phyloP scores from a whole-genome alignment of 208 protist species.

The Leishmania tropica region DNA sequence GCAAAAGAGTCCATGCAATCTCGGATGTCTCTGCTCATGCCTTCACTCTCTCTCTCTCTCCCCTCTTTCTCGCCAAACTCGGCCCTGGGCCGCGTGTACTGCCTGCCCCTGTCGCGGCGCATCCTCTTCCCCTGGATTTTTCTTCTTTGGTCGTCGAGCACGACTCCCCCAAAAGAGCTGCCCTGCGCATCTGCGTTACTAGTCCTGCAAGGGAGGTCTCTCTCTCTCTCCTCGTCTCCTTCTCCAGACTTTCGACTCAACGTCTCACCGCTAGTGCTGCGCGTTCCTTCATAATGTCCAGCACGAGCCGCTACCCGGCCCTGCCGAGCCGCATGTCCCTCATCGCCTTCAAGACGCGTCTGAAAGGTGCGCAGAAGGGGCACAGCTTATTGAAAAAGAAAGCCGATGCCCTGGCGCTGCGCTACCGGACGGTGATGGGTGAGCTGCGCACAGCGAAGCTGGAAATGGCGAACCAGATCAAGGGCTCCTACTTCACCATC shows the following conservation, averaged over 20 bases:
- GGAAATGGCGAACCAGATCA: conserved; percentile 87
- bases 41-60: neutral
- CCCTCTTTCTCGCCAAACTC: neutral
- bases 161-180: neutral
- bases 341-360: conserved; percentile 92
- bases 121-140: neutral
- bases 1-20: neutral
- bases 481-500: conserved; percentile 94
- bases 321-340: conserved; percentile 94
- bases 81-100: neutral
- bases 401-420: conserved; percentile 98
- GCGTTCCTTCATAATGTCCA: conserved; percentile 57
- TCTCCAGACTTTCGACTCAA: neutral
- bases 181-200: neutral
- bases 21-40: neutral
- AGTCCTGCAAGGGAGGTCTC: neutral
- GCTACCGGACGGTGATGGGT: conserved; percentile 95
- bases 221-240: neutral
- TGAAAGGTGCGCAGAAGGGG: conserved; percentile 98
- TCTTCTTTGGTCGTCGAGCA: neutral
- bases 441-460: conserved; percentile 94
- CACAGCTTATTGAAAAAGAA: conserved; percentile 99
- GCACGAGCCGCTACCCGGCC: conserved; percentile 82
- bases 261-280: neutral
- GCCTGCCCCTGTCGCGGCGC: neutral